Base-by-base conservation (phyloP, 768 basidiomycete genomes). In the Podaxis sp. region DNA sequence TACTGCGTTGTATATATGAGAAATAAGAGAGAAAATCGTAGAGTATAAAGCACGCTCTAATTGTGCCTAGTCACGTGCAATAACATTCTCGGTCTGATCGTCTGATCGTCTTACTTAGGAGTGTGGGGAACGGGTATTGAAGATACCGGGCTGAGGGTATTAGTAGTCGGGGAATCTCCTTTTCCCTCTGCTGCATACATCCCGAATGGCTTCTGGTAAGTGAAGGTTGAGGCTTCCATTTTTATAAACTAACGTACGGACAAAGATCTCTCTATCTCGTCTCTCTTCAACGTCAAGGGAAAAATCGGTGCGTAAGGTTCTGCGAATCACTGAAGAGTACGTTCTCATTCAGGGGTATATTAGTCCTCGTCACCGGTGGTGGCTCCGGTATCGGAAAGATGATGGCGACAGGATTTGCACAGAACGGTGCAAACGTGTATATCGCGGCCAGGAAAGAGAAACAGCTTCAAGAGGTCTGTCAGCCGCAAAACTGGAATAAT, bases 381-480 rank as follows among this genome's bases (percentile, higher is more conserved):
- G 86, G 90, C 53, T 88, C 89, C 44, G 93, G 93, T 1, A 84
- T 96, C 51, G 93, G 93, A 7, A 87, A 84, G 69, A 89, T 92
- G 84, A 93, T 95, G 68, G 92, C 94, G 24, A 77, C 85, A 0
- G 88, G 90, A 1, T 88, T 93, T 67, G 90, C 89, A 1, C 85
- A 88, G 75, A 95, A 95, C 68, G 94, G 94, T 12, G 92, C 89
- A 38, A 89, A 86, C 68, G 94, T 96, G 46, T 95, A 95, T 76
- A 94, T 96, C 67, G 93, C 94, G 13, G 88, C 92, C 11, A 81
- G 94, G 60, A 95, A 93, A 71, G 90, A 92, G 76, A 72, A 79
- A 19, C 88, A 89, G 68, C 80, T 96, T 62, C 86, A 89, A 75
- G 84, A 90, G 81, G 91, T 89, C 61, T 57, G 81, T 72, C 36